These are phyloP conservation scores for Cryptococcus sp. DNA, from an alignment of 1,284 basidiomycete species.

Conservation along the genomic window DNA sequence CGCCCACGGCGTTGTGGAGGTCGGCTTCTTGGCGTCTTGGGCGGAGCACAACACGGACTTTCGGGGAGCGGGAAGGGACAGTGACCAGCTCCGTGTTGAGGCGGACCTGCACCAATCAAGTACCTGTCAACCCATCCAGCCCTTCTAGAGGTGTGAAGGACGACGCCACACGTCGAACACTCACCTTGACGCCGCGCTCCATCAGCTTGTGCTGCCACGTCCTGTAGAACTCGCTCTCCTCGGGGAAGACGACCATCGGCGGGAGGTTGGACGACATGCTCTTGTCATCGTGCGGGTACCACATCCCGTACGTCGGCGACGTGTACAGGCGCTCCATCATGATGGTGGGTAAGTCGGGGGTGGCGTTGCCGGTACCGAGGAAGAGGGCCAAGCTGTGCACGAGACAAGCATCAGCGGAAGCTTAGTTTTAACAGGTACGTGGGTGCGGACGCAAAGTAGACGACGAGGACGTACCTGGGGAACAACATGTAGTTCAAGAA, in stretches of 20 bases:
- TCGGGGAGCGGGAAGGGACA: slow-evolving; percentile 39
- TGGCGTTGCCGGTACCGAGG: slow-evolving; percentile 54
- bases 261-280: slow-evolving; percentile 51
- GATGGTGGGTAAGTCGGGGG: slow-evolving; percentile 51
- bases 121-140: too few relatives aligned
- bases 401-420: not conserved
- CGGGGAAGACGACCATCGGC: slow-evolving; percentile 56
- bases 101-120: slow-evolving; percentile 30
- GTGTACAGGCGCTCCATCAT: slow-evolving; percentile 56
- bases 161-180: too few relatives aligned
- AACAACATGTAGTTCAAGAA: slow-evolving; percentile 54
- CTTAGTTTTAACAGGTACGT: too few relatives aligned
- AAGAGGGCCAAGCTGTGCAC: slow-evolving; percentile 46
- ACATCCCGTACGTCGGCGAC: slow-evolving; percentile 55
- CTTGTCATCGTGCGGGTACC: slow-evolving; percentile 53
- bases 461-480: slow-evolving; percentile 35
- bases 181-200: slow-evolving; percentile 47
- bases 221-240: slow-evolving; percentile 51
- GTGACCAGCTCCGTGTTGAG: slow-evolving; percentile 52
- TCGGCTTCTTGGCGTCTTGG: slow-evolving; percentile 43
- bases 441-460: not conserved
- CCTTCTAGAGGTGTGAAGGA: too few relatives aligned
- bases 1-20: slow-evolving; percentile 48
- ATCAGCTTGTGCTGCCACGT: slow-evolving; percentile 51
- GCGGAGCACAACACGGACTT: slow-evolving; percentile 45